Percentiles rank a stretch among this genome's conserved stretches.
phyloP scores from a whole-genome alignment of 768 basidiomycete genomes.

The Exsudoporus frostii region DNA sequence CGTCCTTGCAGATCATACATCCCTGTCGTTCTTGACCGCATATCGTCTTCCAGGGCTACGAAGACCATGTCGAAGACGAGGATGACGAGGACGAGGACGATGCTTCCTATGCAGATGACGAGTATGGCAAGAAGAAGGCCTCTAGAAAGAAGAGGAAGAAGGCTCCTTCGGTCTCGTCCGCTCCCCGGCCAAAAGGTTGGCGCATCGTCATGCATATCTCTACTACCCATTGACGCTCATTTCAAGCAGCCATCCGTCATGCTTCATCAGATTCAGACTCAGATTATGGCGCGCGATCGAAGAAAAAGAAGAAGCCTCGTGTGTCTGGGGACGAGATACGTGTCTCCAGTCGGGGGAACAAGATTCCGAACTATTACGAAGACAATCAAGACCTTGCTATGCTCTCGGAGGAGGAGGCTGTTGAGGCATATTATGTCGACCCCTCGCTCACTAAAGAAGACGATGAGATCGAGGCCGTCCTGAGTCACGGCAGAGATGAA shows the following conservation, averaged over 20 bases:
- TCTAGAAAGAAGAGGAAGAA: constrained; percentile 66
- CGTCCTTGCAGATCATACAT: constrained; percentile 8
- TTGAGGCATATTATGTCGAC: constrained; percentile 53
- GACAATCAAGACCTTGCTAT: constrained; percentile 73
- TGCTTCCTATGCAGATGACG: constrained; percentile 75
- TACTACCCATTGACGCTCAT: constrained; percentile 7
- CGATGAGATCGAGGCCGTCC: constrained; percentile 90
- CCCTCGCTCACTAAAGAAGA: constrained; percentile 55
- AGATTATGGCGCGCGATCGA: constrained; percentile 81
- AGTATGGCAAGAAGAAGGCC: constrained; percentile 68
- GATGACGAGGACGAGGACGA: constrained; percentile 73
- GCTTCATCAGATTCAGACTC: constrained; percentile 78
- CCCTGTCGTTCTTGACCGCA: constrained; percentile 18
- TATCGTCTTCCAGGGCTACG: constrained; percentile 59
- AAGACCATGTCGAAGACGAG: constrained; percentile 48
- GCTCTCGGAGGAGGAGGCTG: constrained; percentile 56
- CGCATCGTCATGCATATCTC: constrained; percentile 11
- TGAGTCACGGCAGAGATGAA: constrained; percentile 84
- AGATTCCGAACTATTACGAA: constrained; percentile 82
- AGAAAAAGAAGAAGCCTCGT: constrained; percentile 75
- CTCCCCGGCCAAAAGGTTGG: constrained; percentile 58
- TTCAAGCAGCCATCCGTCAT: constrained; percentile 48
- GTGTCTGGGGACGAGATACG: constrained; percentile 68
- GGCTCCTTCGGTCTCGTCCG: constrained; percentile 37
- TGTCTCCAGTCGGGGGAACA: constrained; percentile 69